Evolutionary conservation across 2,329 filamentous ascomycete species (phyloP), one percentile per base, ranked within the genome.

Genomic region (Pyrenochaeta sp.): DNA sequence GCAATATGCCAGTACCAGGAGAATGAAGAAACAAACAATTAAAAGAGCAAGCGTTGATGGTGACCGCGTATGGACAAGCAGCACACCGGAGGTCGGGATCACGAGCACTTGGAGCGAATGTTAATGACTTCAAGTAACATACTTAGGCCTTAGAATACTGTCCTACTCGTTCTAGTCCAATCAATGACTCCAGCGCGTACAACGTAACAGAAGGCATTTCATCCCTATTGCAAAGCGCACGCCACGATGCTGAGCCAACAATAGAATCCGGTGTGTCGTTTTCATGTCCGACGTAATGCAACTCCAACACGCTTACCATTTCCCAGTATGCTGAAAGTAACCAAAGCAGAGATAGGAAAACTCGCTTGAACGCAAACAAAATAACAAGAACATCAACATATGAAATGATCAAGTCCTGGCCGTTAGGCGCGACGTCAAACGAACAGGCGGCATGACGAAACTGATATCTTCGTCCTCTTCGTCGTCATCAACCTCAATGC

Each of bases 401-500:
- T 41, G 40, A 36, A 32, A 14, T 2, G 10, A 18, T 48, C 33
- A 61, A 47, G 52, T 66, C 30, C 54, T 53, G 18, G 51, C 49
- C 33, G 51, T 52, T 39, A 61, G 60, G 11, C 71, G 69, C 11
- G 74, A 74, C 9, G 71, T 76, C 35, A 75, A 52, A 29, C 73
- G 68, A 15, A 76, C 62, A 20, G 73, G 71, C 10, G 74, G 72
- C 67, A 75, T 67, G n/a, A 71, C 64, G 37, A 74, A 75, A 21
- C 70, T 64, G 4, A 54, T 46, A 11, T 74, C 68, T 23, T 74
- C 71, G 3, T 70, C 67, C 11, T 72, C 69, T 6, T 68, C 63
- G 12, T 75, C 66, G 27, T 75, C 71, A 48, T 76, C 74, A 15
- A 76, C 66, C 52, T 76, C 73, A 15, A 76, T 75, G 18, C 67